Base-by-base conservation (phyloP, 75 land plant species). In the Azolla pinnata region DNA sequence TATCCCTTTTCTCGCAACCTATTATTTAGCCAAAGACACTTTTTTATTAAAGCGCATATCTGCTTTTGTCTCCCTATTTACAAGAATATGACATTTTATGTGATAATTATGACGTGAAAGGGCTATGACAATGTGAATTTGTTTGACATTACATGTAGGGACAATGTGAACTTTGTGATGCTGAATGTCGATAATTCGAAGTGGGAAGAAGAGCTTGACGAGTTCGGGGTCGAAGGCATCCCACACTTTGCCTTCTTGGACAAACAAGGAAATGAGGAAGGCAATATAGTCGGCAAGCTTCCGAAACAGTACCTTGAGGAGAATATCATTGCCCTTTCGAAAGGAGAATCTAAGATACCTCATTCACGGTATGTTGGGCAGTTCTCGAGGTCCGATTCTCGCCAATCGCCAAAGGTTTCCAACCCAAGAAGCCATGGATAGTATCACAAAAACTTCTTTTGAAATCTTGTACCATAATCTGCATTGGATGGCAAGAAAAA, bases 221-320 rank as follows among this genome's bases (percentile, higher is more conserved):
- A 92, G 59, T 92, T 92, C 68, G 97, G 97, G 4, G 97, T 92
- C 33, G 97, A 92, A 68, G 97, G 97, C 2, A 92, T 92, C n/a
- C 97, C 97, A 0, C 97, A 92, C 66, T 92, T 92, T 79, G 96
- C 90, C 1, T 92, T 92, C 63, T 64, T 88, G 32, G 96, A 92
- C 56, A 67, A 57, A 65, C 54, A 92, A 26, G 97, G 97, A 5
- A 92, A 88, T 54, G 97, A 92, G 58, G 90, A 85, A 71, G 97
- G 96, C 7, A 92, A 92, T 51, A 74, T 92, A 10, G 97, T 92
- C 0, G 97, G 97, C 2, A 66, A 85, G 40, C 75, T 92, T 42
- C 97, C 97, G 17, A 81, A 57, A 47, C 62, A 76, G 53, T 80
- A 77, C 64, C 57, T 92, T 1, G 72, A 69, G 7, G 97, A 92